phyloP scores from a whole-genome alignment of 495 filamentous ascomycete genomes.

The Aspergillus incahuasiensis region DNA sequence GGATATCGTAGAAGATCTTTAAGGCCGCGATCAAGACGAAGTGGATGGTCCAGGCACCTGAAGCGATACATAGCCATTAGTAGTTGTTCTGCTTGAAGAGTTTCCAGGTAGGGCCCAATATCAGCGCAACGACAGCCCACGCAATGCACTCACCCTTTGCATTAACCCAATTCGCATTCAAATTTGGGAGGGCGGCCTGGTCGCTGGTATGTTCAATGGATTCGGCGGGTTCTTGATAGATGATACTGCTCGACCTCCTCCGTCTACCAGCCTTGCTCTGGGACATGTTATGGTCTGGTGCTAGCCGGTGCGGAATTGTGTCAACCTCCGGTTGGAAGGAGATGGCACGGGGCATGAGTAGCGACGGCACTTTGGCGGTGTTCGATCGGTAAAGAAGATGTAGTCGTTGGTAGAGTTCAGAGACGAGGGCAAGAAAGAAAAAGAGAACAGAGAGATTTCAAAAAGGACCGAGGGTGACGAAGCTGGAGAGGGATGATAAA shows the following conservation, averaged over 20 bases:
- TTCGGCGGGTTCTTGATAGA: constrained; percentile 92
- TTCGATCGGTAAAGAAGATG: constrained; percentile 32
- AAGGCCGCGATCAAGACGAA: constrained; percentile 81
- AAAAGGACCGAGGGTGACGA: constrained; percentile 5
- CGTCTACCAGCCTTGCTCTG: constrained; percentile 63
- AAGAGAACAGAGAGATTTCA: neutral
- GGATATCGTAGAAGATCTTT: constrained; percentile 94
- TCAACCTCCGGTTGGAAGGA: constrained; percentile 74
- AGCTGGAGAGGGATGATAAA: constrained; percentile 6
- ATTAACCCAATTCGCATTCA: constrained; percentile 98
- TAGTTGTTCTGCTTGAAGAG: neutral
- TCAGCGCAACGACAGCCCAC: constrained; percentile 5
- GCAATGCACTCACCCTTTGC: constrained; percentile 72
- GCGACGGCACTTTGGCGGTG: constrained; percentile 83
- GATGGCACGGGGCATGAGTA: constrained; percentile 73
- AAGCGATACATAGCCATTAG: neutral
- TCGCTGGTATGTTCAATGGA: constrained; percentile 94
- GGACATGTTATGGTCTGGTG: constrained; percentile 51
- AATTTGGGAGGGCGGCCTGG: constrained; percentile 87
- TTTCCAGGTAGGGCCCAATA: neutral
- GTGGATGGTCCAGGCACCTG: constrained; percentile 94
- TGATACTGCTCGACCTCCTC: constrained; percentile 89
- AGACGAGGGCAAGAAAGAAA: neutral
- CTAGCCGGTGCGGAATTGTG: constrained; percentile 51
- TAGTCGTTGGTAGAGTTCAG: constrained; percentile 13